These are phyloP conservation scores for Microstegium vimineum DNA, from an alignment of 176 grass and related monocot species.

Conservation along the genomic window DNA sequence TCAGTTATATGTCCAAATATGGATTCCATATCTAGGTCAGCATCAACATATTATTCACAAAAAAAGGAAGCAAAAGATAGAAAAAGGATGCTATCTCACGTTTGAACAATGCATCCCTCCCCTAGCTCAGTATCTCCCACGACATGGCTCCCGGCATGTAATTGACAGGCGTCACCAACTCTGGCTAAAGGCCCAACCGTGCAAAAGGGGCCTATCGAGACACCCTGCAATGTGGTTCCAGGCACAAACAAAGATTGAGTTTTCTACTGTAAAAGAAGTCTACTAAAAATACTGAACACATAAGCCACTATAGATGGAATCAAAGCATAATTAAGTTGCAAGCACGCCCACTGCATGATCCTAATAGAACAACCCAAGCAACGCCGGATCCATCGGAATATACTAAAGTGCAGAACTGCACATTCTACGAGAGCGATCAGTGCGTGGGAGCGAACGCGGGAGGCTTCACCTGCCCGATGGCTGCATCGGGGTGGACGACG, in stretches of 20 bases:
- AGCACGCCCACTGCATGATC: slow-evolving; percentile 2
- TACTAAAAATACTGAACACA: not conserved
- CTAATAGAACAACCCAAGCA: slow-evolving; percentile 8
- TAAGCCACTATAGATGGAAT: not conserved
- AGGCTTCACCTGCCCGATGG: slow-evolving; percentile 60
- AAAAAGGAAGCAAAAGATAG: not conserved
- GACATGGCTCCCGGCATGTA: slow-evolving; percentile 70
- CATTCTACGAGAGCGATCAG: not conserved
- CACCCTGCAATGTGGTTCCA: slow-evolving; percentile 38
- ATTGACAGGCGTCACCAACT: slow-evolving; percentile 71
- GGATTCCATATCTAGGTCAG: not conserved
- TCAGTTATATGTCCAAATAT: not conserved
- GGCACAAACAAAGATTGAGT: not conserved
- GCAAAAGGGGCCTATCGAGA: slow-evolving; percentile 79
- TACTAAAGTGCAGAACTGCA: not conserved
- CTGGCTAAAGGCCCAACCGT: slow-evolving; percentile 54
- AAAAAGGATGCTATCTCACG: slow-evolving; percentile 29
- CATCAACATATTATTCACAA: not conserved
- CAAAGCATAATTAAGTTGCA: not conserved
- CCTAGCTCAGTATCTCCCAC: slow-evolving; percentile 68
- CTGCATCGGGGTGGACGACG: slow-evolving; percentile 65
- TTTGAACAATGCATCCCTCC: slow-evolving; percentile 57
- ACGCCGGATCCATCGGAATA: not conserved
- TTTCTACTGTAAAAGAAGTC: not conserved
- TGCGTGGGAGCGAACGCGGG: not conserved